Evolutionary conservation across 2,329 filamentous ascomycete species (phyloP).

Genomic region (Fonsecaea nubica): DNA sequence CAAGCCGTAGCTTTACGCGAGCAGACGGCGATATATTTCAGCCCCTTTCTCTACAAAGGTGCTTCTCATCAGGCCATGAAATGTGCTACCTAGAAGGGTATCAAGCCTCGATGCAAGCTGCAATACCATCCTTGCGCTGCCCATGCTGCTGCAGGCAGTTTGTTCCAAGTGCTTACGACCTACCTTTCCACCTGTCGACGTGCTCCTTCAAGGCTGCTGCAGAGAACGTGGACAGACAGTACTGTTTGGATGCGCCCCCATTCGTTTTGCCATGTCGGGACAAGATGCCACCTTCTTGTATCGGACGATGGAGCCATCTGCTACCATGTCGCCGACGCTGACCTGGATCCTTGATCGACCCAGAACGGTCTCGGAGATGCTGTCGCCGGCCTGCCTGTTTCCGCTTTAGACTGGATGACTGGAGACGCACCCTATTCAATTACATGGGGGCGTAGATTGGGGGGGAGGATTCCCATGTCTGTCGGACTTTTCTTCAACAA

Average conservation of each 20-base stretch:
- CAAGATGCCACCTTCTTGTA: slow-evolving; percentile 1
- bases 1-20: neutral
- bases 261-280: neutral
- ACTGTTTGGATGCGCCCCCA: neutral
- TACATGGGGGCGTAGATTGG: neutral
- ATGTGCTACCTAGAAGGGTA: neutral
- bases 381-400: neutral
- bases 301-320: neutral
- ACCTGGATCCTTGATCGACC: neutral
- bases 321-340: neutral
- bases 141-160: slow-evolving; percentile 1
- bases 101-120: neutral
- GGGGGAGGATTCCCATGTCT: neutral
- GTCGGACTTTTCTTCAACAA: neutral
- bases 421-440: too few species aligned
- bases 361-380: neutral
- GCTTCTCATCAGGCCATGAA: neutral
- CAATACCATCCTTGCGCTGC: neutral
- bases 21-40: neutral
- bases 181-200: neutral
- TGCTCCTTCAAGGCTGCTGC: neutral
- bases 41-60: neutral
- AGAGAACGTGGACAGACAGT: neutral
- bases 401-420: neutral
- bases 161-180: slow-evolving; percentile 11